A percentile compares a stretch with the other conserved stretches of the same genome.
phyloP scores from a whole-genome alignment of 2,329 filamentous ascomycete species.

The Orbilia oligospora region DNA sequence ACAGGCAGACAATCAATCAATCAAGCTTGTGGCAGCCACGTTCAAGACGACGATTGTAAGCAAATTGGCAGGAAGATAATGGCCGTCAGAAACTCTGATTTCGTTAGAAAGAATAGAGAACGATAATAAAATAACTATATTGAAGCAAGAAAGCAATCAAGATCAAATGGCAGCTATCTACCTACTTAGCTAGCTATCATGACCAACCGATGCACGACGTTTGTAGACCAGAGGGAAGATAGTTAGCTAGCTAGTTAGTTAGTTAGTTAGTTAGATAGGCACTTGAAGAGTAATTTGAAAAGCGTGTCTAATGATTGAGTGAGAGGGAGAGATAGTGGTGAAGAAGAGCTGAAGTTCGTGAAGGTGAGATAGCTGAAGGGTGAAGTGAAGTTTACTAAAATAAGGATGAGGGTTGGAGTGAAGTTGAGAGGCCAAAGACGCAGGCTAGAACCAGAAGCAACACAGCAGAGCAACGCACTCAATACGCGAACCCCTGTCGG shows the following conservation, averaged over 20 bases:
- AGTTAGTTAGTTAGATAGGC: neutral
- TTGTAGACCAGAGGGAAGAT: neutral
- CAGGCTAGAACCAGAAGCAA: neutral
- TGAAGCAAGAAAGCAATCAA: neutral
- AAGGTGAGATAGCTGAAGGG: neutral
- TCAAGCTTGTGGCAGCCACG: neutral
- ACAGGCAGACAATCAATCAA: neutral
- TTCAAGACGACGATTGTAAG: too few relatives aligned
- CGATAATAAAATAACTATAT: too few relatives aligned
- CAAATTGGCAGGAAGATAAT: too few relatives aligned
- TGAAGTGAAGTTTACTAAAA: neutral
- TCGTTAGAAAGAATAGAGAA: too few relatives aligned
- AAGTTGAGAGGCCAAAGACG: conserved; percentile 19
- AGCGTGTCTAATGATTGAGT: neutral
- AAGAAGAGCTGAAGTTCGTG: neutral
- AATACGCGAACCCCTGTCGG: conserved; percentile 40
- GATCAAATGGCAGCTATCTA: neutral
- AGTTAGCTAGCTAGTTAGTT: neutral
- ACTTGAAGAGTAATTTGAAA: neutral
- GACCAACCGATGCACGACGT: neutral
- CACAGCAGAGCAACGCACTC: neutral
- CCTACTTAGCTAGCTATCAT: neutral
- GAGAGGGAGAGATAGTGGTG: neutral
- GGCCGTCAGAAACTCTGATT: too few relatives aligned
- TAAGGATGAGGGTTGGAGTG: too few relatives aligned